phyloP scores from a whole-genome alignment of 75 land plant species.

The Pseudotsuga menziesii region DNA sequence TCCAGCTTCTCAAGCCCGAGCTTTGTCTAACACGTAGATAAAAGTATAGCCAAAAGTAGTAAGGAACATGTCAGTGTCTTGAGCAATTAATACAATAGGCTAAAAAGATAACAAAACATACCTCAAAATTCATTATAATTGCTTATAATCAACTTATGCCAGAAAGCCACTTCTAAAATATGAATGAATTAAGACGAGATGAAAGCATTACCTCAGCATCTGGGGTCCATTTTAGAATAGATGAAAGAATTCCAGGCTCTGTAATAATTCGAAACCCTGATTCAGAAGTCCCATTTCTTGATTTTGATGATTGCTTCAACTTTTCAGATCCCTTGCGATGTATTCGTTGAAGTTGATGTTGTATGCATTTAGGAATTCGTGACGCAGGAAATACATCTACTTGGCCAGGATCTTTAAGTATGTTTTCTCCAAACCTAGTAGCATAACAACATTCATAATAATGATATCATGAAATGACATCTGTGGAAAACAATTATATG shows the following conservation, averaged over 20 bases:
- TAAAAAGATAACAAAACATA: neutral
- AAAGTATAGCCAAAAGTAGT: neutral
- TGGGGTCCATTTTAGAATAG: slow-evolving; percentile 64
- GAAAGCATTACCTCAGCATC: slow-evolving; percentile 66
- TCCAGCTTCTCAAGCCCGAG: neutral
- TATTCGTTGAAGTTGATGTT: slow-evolving; percentile 43
- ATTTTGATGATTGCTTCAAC: slow-evolving; percentile 6
- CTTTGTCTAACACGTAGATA: neutral
- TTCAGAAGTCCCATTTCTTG: slow-evolving; percentile 21
- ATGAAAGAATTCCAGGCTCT: slow-evolving; percentile 61
- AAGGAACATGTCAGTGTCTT: neutral
- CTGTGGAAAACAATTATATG: too few relatives aligned
- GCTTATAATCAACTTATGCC: neutral
- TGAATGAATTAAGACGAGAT: too few relatives aligned
- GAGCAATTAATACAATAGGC: neutral
- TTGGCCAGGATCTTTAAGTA: slow-evolving; percentile 70
- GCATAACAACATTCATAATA: neutral
- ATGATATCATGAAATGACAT: neutral
- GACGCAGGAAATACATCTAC: slow-evolving; percentile 88
- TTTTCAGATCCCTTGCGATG: slow-evolving; percentile 19
- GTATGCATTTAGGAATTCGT: slow-evolving; percentile 66
- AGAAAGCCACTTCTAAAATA: neutral
- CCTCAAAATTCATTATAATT: neutral
- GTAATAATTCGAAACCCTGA: slow-evolving; percentile 73
- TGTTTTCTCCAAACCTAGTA: slow-evolving; percentile 59